Evolutionary conservation across 306 rosid genomes (phyloP).

Genomic region (Biancaea sappan): DNA sequence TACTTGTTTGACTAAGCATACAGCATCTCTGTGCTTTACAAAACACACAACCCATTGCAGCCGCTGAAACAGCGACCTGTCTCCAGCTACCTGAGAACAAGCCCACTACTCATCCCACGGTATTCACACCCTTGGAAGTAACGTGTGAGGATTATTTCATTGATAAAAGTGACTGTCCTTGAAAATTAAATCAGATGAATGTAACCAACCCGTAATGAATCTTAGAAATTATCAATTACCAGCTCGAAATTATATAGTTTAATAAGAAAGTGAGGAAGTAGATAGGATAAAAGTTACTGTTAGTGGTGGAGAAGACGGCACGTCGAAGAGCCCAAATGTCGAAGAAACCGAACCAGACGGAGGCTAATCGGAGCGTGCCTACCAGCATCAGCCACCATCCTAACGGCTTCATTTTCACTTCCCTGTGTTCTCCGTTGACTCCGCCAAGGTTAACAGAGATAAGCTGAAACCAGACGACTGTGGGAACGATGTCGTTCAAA

Average conservation of each 20-base stretch:
- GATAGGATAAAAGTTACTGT: constrained; percentile 33
- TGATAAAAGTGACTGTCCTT: not conserved
- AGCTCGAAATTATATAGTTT: not conserved
- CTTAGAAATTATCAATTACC: not conserved
- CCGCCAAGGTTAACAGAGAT: not conserved
- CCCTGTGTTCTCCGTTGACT: not conserved
- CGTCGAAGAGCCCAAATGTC: constrained; percentile 73
- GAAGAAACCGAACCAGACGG: constrained; percentile 78
- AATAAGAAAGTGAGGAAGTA: not conserved
- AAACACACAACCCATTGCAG: constrained; percentile 8
- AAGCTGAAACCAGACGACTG: not conserved
- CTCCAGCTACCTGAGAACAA: constrained; percentile 6
- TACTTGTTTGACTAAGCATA: not conserved
- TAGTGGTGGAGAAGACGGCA: constrained; percentile 59
- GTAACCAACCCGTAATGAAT: not conserved
- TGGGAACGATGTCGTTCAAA: not conserved
- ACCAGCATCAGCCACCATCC: constrained; percentile 75
- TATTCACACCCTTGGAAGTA: not conserved
- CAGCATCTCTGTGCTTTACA: not conserved
- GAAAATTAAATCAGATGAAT: not conserved
- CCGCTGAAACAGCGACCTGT: not conserved
- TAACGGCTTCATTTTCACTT: constrained; percentile 48
- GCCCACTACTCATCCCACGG: not conserved
- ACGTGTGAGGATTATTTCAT: not conserved
- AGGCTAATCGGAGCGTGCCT: constrained; percentile 66